Conservation (phyloP, 139 green algal genomes). For the Deuterostichococcus epilithicus region DNA sequence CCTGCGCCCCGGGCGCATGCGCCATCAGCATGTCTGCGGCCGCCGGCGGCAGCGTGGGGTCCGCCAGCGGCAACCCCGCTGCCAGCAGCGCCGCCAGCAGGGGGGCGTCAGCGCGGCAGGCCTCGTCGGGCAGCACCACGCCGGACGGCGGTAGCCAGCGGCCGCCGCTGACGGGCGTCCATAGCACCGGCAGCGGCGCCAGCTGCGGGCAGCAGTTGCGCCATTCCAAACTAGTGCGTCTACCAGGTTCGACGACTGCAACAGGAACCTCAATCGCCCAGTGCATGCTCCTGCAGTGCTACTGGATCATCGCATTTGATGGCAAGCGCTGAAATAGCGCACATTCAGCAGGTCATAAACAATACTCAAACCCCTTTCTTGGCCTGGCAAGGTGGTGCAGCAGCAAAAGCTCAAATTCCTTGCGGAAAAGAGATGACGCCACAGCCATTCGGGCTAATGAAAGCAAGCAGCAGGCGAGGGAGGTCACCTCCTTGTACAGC, state of each 20-base stretch:
- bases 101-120: constrained; percentile 7
- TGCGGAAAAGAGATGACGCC: no score
- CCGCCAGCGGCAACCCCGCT: background rate
- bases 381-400: no score
- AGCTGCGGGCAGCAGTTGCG: background rate
- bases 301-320: no score
- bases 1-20: background rate
- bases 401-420: no score
- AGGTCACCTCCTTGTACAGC: constrained; percentile 17
- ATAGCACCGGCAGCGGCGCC: background rate
- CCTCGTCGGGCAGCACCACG: constrained; percentile 27
- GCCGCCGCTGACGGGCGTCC: background rate
- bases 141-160: constrained; percentile 15
- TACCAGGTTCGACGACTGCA: no score
- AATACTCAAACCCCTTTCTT: no score
- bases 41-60: background rate
- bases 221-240: background rate
- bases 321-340: no score
- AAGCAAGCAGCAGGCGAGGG: background rate
- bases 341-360: no score
- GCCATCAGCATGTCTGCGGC: background rate
- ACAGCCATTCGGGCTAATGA: no score
- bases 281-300: no score
- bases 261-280: no score
- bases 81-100: background rate